A percentile compares a stretch with the other conserved stretches of the same genome.
Evolutionary conservation across 1,284 basidiomycete genomes (phyloP).

Genomic region (Gymnopus androsaceus): DNA sequence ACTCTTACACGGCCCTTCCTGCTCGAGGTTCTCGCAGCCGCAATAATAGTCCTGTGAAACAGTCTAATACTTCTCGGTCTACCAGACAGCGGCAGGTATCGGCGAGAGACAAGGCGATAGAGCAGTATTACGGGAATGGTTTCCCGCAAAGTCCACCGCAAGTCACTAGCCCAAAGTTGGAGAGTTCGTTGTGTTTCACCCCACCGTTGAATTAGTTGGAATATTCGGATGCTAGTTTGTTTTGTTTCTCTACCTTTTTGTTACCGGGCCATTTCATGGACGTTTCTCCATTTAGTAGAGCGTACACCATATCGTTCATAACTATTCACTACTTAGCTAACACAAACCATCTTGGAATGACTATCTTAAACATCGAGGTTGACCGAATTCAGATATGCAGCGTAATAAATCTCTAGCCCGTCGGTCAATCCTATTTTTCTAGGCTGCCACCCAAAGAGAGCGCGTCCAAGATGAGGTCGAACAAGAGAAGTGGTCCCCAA

Average conservation of each 20-base stretch:
- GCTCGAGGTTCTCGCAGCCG: slow-evolving; percentile 6
- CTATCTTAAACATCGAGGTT: no score
- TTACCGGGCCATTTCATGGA: not conserved
- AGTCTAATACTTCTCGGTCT: not conserved
- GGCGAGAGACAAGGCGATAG: slow-evolving; percentile 2
- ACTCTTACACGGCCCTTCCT: slow-evolving; percentile 13
- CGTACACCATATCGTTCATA: no score
- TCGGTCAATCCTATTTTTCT: slow-evolving; percentile 47
- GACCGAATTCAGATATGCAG: slow-evolving; percentile 39
- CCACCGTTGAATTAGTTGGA: slow-evolving; percentile 6
- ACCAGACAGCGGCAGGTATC: not conserved
- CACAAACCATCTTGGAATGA: no score
- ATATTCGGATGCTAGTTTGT: not conserved
- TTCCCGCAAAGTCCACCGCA: slow-evolving; percentile 17
- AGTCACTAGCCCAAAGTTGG: slow-evolving; percentile 15
- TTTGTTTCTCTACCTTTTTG: not conserved
- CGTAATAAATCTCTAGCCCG: slow-evolving; percentile 47
- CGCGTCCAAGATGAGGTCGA: slow-evolving; percentile 45
- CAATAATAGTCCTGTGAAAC: slow-evolving; percentile 10
- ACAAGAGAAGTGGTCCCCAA: slow-evolving; percentile 30
- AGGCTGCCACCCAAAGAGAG: slow-evolving; percentile 50
- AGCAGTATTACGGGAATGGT: slow-evolving; percentile 6
- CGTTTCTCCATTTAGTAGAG: not conserved
- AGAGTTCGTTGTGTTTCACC: slow-evolving; percentile 15
- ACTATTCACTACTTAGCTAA: no score